Percentiles rank a stretch among this genome's conserved stretches.
These are phyloP conservation scores for Ramaria sp. DNA, from an alignment of 768 basidiomycete species.

Conservation along the genomic window DNA sequence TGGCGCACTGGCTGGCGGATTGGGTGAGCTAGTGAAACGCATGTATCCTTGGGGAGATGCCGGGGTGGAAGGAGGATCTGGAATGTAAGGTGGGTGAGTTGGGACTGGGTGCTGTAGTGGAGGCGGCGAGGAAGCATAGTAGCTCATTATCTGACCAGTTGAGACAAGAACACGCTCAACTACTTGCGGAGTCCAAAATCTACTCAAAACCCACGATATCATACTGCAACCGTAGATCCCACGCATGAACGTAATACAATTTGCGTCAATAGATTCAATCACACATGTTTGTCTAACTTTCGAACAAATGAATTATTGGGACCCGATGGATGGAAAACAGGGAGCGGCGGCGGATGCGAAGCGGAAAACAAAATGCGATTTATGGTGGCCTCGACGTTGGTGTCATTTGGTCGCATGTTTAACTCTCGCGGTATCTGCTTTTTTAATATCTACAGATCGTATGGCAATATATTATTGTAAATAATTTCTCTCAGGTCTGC, in stretches of 20 bases:
- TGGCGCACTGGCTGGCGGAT: conserved; percentile 20
- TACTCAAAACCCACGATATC: too few relatives aligned
- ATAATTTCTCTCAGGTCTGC: conserved; percentile 76
- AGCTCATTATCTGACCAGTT: conserved; percentile 4
- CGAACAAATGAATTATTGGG: too few relatives aligned
- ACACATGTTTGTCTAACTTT: too few relatives aligned
- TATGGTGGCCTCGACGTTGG: conserved; percentile 69
- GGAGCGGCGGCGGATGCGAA: too few relatives aligned
- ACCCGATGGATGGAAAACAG: too few relatives aligned
- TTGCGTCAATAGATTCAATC: too few relatives aligned
- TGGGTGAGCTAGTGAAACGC: conserved; percentile 51
- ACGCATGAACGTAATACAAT: too few relatives aligned
- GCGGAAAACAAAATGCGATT: too few relatives aligned
- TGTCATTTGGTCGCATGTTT: conserved; percentile 81
- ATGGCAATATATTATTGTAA: conserved; percentile 96
- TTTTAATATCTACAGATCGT: conserved; percentile 78
- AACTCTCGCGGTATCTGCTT: conserved; percentile 78
- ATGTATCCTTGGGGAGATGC: conserved; percentile 67
- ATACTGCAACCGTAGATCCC: too few relatives aligned
- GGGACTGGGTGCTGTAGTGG: conserved; percentile 83
- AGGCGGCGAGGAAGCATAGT: conserved; percentile 36
- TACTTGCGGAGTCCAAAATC: too few relatives aligned
- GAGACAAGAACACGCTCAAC: too few relatives aligned
- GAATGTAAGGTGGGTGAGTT: conserved; percentile 78
- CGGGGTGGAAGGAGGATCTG: conserved; percentile 69